A percentile compares a stretch with the other conserved stretches of the same genome.
Conservation (phyloP, 257 asterid species). For the Nicotiana obtusifolia region DNA sequence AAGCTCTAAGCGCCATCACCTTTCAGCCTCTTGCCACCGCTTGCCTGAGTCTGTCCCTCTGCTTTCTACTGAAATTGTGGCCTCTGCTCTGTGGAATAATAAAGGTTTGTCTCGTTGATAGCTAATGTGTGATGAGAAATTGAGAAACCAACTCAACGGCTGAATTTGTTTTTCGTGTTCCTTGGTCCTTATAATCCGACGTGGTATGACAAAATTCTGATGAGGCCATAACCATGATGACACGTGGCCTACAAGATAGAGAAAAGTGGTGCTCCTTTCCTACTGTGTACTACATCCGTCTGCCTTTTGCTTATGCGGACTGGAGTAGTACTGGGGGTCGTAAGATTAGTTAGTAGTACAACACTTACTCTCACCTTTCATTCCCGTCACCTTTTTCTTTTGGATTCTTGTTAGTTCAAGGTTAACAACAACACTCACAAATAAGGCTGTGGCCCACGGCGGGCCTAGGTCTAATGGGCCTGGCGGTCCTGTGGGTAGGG, state of each 20-base stretch:
- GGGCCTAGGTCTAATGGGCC: too few relatives aligned
- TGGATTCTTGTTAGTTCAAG: neutral
- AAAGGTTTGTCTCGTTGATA: neutral
- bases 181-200: conserved; percentile 12
- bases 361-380: neutral
- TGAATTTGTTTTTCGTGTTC: neutral
- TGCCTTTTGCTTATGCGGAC: neutral
- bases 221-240: neutral
- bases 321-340: neutral
- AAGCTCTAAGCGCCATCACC: conserved; percentile 75
- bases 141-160: conserved; percentile 8
- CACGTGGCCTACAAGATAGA: conserved; percentile 27
- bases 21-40: conserved; percentile 23
- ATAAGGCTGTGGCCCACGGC: too few relatives aligned
- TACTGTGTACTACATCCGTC: neutral
- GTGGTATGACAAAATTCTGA: conserved; percentile 9
- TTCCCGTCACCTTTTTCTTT: neutral
- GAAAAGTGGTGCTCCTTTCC: neutral
- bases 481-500: too few relatives aligned
- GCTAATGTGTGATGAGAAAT: conserved; percentile 21
- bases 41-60: neutral
- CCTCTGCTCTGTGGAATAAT: neutral
- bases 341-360: neutral
- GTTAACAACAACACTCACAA: too few relatives aligned
- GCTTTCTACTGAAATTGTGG: neutral